Base-by-base conservation (phyloP, 495 filamentous ascomycete species). In the Penicillium odoratum region DNA sequence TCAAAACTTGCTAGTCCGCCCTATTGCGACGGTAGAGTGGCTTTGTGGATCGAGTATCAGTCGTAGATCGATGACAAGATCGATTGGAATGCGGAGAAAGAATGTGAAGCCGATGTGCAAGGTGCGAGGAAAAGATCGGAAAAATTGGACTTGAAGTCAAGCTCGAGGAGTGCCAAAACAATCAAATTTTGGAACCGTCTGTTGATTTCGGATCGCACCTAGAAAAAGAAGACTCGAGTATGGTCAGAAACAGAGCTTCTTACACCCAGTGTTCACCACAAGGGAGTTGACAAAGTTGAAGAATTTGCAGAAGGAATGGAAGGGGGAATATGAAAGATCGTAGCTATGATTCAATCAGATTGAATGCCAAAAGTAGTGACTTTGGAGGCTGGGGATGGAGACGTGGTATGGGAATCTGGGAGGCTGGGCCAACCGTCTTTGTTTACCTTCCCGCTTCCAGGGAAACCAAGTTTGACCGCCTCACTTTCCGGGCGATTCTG, bases 371-470 rank as follows among this genome's bases (percentile, higher is more conserved):
- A 55, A 16, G 61, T 64, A 57, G 56, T 63, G 55, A 54, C 61
- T 61, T 59, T 64, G 71, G 68, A 69, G 71, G 71, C 69, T 74
- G 71, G 71, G 66, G 56, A 68, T 65, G 65, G 54, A 64, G 70
- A 58, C 56, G 55, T 46, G 61, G 63, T 69, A 68, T 69, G 64
- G 54, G 58, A 71, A 70, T 67, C 18, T 57, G 48, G 68, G 75
- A 74, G 77, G 75, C 75, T 78, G 77, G 77, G 72, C 74, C 74
- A 79, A 70, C 70, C 59, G 54, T 52, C 65, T 67, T 77, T 79
- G 75, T 79, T 79, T 77, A 79, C 75, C 38, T 21, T 53, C 31
- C 42, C 53, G 66, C 70, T 72, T 75, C 68, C 73, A 64, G 57
- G 69, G 75, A 61, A 74, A 77, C 73, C 67, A 55, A 0, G 0